Conservation (phyloP, 208 protist species). For the Leishmania tarentolae region DNA sequence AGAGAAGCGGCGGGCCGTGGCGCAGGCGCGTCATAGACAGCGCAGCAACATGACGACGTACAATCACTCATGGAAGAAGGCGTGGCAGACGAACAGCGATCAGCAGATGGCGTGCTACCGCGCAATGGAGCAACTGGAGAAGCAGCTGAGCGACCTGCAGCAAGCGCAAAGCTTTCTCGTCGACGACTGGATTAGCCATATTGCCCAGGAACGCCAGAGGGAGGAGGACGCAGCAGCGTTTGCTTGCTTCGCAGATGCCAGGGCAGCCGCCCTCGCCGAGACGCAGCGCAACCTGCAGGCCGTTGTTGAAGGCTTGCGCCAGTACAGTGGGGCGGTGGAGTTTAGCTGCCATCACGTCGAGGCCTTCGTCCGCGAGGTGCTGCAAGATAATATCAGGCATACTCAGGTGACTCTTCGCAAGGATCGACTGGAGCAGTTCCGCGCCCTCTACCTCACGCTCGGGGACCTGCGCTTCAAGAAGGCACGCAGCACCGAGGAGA, state of each 20-base stretch:
- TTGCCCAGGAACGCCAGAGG: slow-evolving; percentile 53
- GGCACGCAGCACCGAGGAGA: slow-evolving; percentile 71
- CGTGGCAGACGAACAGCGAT: slow-evolving; percentile 60
- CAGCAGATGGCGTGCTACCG: slow-evolving; percentile 64
- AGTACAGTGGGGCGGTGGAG: slow-evolving; percentile 39
- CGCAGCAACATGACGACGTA: slow-evolving; percentile 39
- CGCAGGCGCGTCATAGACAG: slow-evolving; percentile 36
- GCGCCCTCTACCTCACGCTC: slow-evolving; percentile 82
- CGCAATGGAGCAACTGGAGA: slow-evolving; percentile 78
- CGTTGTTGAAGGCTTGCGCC: slow-evolving; percentile 24
- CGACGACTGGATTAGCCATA: slow-evolving; percentile 51
- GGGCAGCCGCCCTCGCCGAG: slow-evolving; percentile 50
- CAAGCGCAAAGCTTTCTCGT: slow-evolving; percentile 54
- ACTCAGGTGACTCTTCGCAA: slow-evolving; percentile 54
- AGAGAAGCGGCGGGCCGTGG: slow-evolving; percentile 33
- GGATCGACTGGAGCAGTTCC: slow-evolving; percentile 77
- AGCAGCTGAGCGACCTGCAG: slow-evolving; percentile 48
- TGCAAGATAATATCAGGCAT: slow-evolving; percentile 37
- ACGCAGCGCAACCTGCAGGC: slow-evolving; percentile 39
- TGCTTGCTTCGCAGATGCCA: slow-evolving; percentile 47
- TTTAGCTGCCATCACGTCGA: slow-evolving; percentile 38
- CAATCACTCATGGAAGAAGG: slow-evolving; percentile 44
- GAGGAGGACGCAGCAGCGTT: slow-evolving; percentile 61
- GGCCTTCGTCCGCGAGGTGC: slow-evolving; percentile 38
- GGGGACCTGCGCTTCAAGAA: slow-evolving; percentile 90